Percentiles rank a stretch among this genome's conserved stretches.
Evolutionary conservation across 2,329 filamentous ascomycete genomes (phyloP).

Genomic region (Dryadomyces sulphureus): DNA sequence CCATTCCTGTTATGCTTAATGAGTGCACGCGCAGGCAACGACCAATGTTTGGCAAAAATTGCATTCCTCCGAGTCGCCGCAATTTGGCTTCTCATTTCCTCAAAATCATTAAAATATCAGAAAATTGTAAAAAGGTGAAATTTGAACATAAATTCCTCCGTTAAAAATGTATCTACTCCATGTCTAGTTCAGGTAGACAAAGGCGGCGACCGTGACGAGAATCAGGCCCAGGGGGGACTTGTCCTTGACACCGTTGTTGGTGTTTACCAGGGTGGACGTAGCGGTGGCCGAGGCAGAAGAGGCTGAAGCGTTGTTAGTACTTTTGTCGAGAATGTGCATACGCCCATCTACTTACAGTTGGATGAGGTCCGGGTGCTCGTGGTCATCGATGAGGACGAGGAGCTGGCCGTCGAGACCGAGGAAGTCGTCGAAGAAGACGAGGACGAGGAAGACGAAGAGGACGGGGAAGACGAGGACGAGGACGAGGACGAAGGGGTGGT

Average conservation of each 20-base stretch:
- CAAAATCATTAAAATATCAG: neutral
- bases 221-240: constrained; percentile 26
- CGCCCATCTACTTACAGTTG: neutral
- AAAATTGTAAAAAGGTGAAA: no score
- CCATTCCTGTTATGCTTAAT: neutral
- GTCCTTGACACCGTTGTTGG: constrained; percentile 22
- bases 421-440: neutral
- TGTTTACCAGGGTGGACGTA: constrained; percentile 15
- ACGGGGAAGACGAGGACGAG: neutral
- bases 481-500: neutral
- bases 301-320: neutral
- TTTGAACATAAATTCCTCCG: no score
- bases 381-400: constrained; percentile 5
- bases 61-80: no score
- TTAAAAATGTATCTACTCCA: neutral
- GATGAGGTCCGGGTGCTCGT: constrained; percentile 8
- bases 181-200: constrained; percentile 27
- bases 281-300: constrained; percentile 4
- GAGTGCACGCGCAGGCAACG: no score
- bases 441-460: neutral
- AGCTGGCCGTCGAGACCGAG: no score
- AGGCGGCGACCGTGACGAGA: constrained; percentile 22
- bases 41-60: no score
- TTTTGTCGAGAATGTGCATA: neutral
- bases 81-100: no score